Conservation (phyloP, 331 rosid species). For the Dryas integrifolia region DNA sequence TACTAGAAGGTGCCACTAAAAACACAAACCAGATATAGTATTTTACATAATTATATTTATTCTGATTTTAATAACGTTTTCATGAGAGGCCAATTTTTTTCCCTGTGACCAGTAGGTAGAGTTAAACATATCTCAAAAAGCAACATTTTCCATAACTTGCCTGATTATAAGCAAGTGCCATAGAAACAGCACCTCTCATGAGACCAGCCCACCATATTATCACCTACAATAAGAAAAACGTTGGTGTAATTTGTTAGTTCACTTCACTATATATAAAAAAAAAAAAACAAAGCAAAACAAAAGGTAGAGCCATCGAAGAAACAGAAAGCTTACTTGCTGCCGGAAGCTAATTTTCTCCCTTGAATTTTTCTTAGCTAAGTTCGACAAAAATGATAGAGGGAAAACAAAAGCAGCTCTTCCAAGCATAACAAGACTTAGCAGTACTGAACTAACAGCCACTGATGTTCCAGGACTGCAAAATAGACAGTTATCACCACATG, state of each 20-base stretch:
- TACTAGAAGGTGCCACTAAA: not conserved
- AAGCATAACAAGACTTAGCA: slow-evolving; percentile 58
- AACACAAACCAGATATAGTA: not conserved
- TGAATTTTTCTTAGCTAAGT: slow-evolving; percentile 50
- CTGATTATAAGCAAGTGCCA: slow-evolving; percentile 98
- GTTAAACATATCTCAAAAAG: not conserved
- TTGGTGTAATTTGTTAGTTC: slow-evolving; percentile 19
- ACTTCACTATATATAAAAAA: not conserved
- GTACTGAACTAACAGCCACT: slow-evolving; percentile 62
- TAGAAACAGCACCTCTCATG: slow-evolving; percentile 98
- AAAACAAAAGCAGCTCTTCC: slow-evolving; percentile 89
- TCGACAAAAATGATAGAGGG: slow-evolving; percentile 67
- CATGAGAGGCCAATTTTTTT: not conserved
- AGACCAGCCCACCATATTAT: slow-evolving; percentile 99
- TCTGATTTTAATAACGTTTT: not conserved
- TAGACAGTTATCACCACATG: slow-evolving; percentile 16
- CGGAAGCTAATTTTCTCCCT: slow-evolving; percentile 48
- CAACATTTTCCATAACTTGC: slow-evolving; percentile 33
- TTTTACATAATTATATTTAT: not conserved
- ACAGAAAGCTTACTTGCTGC: slow-evolving; percentile 54
- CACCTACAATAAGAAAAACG: slow-evolving; percentile 46
- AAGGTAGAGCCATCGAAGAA: slow-evolving; percentile 2
- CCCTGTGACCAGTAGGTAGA: not conserved
- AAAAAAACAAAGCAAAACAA: not conserved
- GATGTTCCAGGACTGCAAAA: slow-evolving; percentile 74